These are phyloP conservation scores for Saturnispora saitoi DNA, from an alignment of 805 yeast species.

Conservation along the genomic window DNA sequence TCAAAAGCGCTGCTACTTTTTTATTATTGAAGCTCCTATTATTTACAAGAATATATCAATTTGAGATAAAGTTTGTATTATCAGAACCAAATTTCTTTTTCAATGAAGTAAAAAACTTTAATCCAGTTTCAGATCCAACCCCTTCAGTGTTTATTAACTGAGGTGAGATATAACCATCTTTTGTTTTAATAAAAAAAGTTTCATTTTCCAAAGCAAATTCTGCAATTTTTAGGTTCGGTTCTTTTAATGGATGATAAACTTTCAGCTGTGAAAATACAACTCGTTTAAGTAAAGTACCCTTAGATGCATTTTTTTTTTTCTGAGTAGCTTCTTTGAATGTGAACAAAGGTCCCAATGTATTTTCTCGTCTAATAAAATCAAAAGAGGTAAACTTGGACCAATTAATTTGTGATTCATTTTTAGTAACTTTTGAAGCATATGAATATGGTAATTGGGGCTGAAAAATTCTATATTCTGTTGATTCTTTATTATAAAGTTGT, in stretches of 20 bases:
- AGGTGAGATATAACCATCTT: conserved; percentile 34
- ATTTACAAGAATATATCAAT: neutral
- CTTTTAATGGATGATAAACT: neutral
- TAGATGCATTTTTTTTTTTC: conserved; percentile 17
- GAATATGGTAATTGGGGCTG: conserved; percentile 31
- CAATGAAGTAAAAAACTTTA: conserved; percentile 35
- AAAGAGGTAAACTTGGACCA: conserved; percentile 38
- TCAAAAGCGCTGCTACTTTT: too few species aligned
- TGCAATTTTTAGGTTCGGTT: neutral
- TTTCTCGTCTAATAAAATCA: conserved; percentile 34
- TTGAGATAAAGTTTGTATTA: conserved; percentile 1
- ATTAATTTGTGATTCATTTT: conserved; percentile 33
- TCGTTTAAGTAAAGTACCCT: conserved; percentile 22
- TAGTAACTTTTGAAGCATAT: conserved; percentile 49
- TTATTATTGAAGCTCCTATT: too few species aligned
- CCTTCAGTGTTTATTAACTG: conserved; percentile 46
- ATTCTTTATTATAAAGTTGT: conserved; percentile 21
- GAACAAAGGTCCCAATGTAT: conserved; percentile 50
- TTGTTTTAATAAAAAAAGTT: conserved; percentile 27
- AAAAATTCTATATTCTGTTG: conserved; percentile 14
- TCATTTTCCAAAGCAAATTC: conserved; percentile 7
- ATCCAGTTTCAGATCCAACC: conserved; percentile 37
- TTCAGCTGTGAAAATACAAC: conserved; percentile 40
- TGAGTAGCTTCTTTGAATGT: conserved; percentile 34
- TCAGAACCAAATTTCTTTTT: conserved; percentile 38